Evolutionary conservation across 116 monocot species (phyloP).

Genomic region (Iris pallida): DNA sequence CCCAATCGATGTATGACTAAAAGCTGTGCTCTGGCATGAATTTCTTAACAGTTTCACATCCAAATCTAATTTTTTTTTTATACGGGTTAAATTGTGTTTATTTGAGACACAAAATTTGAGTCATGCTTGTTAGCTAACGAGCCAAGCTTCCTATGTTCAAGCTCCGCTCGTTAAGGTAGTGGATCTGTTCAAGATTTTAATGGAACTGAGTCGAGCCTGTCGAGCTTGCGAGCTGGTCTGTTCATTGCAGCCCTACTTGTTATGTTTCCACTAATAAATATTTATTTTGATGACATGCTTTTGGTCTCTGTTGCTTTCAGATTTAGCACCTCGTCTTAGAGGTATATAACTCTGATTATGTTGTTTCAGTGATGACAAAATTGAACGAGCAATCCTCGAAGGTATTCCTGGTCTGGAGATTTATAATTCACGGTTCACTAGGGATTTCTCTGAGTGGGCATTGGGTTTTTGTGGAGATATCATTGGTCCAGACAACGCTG

Average conservation of each 20-base stretch:
- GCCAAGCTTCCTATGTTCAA: too few species aligned
- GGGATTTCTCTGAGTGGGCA: slow-evolving; percentile 66
- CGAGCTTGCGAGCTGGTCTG: too few species aligned
- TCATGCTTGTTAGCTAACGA: too few species aligned
- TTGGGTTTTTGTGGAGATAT: slow-evolving; percentile 83
- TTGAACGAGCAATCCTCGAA: slow-evolving; percentile 50
- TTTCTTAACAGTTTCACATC: too few species aligned
- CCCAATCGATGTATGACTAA: too few species aligned
- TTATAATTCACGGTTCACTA: slow-evolving; percentile 74
- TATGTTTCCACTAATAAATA: not conserved
- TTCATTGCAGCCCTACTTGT: not conserved
- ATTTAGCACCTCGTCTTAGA: slow-evolving; percentile 5
- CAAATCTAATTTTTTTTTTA: too few species aligned
- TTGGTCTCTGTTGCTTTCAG: not conserved
- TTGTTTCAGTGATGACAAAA: slow-evolving; percentile 29
- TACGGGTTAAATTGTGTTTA: too few species aligned
- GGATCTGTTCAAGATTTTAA: too few species aligned
- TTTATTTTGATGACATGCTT: not conserved
- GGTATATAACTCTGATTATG: slow-evolving; percentile 8
- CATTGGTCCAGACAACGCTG: slow-evolving; percentile 59
- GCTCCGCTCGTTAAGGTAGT: too few species aligned
- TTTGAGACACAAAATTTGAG: too few species aligned
- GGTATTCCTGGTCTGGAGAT: slow-evolving; percentile 65
- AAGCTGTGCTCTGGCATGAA: too few species aligned
- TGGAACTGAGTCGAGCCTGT: too few species aligned